phyloP scores from a whole-genome alignment of 2,329 filamentous ascomycete genomes.

The Penicillium sumatraense region DNA sequence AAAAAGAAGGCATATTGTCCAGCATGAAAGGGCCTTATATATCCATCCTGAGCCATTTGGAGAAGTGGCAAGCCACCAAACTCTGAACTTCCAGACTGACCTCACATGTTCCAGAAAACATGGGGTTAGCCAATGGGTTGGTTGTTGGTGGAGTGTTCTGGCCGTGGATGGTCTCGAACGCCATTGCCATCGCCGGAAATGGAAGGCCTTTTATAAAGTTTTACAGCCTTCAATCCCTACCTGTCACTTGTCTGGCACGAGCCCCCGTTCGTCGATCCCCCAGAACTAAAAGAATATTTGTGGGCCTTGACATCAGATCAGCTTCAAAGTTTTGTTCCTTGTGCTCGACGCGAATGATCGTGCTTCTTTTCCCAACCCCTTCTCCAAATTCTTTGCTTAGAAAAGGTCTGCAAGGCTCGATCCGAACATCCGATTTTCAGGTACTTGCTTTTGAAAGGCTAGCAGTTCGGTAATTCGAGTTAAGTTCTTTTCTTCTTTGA shows the following conservation, averaged over 20 bases:
- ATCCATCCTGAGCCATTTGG: conserved; percentile 8
- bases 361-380: not conserved
- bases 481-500: not conserved
- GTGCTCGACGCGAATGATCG: not conserved
- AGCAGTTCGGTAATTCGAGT: not conserved
- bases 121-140: conserved; percentile 8
- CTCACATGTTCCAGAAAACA: not conserved
- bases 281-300: not conserved
- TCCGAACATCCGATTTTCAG: not conserved
- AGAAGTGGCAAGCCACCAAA: conserved; percentile 5
- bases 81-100: not conserved
- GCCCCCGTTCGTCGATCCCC: conserved; percentile 15
- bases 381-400: not conserved
- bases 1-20: not conserved
- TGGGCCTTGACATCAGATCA: conserved; percentile 1
- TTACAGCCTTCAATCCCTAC: not conserved
- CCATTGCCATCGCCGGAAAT: conserved; percentile 9
- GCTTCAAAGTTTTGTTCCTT: conserved; percentile 6
- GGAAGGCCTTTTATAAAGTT: not conserved
- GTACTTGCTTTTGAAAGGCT: not conserved
- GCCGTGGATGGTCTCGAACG: conserved; percentile 4
- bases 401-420: not conserved
- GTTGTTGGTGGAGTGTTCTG: conserved; percentile 1
- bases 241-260: conserved; percentile 11
- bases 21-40: conserved; percentile 7